Conservation (phyloP, 306 rosid species). For the Coriaria nepalensis region DNA sequence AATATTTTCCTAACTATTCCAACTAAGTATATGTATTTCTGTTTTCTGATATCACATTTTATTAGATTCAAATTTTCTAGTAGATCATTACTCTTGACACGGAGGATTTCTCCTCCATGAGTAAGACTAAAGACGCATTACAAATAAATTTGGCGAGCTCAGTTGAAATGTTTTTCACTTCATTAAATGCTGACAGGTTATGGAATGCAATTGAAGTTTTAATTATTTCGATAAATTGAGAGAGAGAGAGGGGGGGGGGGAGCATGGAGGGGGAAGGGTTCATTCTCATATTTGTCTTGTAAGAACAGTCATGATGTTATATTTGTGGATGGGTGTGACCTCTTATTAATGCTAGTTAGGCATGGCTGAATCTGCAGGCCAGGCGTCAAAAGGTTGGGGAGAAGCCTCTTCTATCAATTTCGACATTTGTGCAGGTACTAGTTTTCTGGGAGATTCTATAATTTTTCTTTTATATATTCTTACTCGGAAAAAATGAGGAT, state of each 20-base stretch:
- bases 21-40: neutral
- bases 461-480: too few relatives aligned
- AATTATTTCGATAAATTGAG: too few relatives aligned
- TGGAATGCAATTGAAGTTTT: too few relatives aligned
- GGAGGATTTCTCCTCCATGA: too few relatives aligned
- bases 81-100: too few relatives aligned
- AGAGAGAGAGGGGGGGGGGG: neutral
- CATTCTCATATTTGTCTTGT: neutral
- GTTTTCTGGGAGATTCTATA: neutral
- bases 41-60: too few relatives aligned
- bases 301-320: neutral
- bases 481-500: too few relatives aligned
- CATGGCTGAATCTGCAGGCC: conserved; percentile 60
- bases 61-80: too few relatives aligned
- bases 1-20: neutral
- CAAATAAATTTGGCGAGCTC: too few relatives aligned
- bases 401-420: conserved; percentile 89
- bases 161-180: too few relatives aligned
- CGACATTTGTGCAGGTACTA: conserved; percentile 71
- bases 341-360: conserved; percentile 10
- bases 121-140: too few relatives aligned
- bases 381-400: conserved; percentile 94
- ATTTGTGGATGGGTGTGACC: neutral
- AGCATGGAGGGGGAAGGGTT: conserved; percentile 3
- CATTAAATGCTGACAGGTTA: too few relatives aligned